Evolutionary conservation across 805 yeast species (phyloP), one percentile per base, ranked within the genome.

Genomic region (Wickerhamiella azymoides): DNA sequence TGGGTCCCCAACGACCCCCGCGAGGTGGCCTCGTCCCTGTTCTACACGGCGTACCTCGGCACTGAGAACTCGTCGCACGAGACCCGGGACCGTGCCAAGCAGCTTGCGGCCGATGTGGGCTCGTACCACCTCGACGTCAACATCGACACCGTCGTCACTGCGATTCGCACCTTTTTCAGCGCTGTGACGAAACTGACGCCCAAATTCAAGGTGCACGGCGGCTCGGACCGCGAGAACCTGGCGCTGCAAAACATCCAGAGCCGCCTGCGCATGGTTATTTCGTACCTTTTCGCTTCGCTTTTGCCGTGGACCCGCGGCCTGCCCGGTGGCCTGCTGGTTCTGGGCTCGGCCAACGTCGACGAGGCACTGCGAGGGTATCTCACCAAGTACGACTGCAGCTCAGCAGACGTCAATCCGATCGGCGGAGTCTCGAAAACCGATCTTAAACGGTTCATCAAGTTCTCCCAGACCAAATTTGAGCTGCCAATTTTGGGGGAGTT

Each of bases 391-490:
- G 99, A 92, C 62, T 86, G 96, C 62, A 88, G 97, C 3, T 79
- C 94, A 14, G 98, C 98, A 1, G 99, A 92, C 65, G 76, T 92
- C 49, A 92, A 92, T 60, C 99, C 99, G 24, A 93, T 92, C 54
- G 99, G 99, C n/a, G 95, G 96, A 30, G 84, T 92, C 37, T 89
- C 98, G 13, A 92, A 92, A 61, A 85, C 86, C 0, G 99, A 93
- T 59, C 68, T 92, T 60, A 86, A 84, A 60, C 70, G 74, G 44
- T 92, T 93, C 57, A 92, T 92, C 44, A 75, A 70, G 2, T 92
- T 85, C 74, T 85, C 96, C 0, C 70, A 76, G 27, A 60, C 57
- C 6, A 68, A 73, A 46, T 89, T 81, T 59, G 72, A 82, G 1
- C 60, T 89, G 57, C 95, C 96, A 3, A 72, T 92, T 18, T 67